Conservation (phyloP, 225 moss, liverwort and hornwort genomes). For the Pseudoscleropodium purum region DNA sequence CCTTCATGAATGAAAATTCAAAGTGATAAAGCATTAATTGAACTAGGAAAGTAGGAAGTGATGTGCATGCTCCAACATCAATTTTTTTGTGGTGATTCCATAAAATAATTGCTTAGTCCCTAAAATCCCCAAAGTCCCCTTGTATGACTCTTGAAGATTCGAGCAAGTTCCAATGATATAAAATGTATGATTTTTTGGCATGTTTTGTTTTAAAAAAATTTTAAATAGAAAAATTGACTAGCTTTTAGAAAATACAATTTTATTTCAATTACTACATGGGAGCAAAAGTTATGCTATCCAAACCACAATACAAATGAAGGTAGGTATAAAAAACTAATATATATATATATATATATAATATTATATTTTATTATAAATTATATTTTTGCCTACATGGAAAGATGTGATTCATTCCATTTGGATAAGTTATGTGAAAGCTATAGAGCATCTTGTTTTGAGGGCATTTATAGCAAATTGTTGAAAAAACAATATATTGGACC, state of each 20-base stretch:
- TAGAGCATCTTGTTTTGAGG: neutral
- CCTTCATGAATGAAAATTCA: fast-evolving
- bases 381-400: neutral
- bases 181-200: neutral
- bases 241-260: neutral
- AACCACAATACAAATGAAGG: fast-evolving
- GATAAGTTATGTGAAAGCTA: neutral
- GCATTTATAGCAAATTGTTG: neutral
- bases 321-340: no score
- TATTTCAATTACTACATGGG: neutral
- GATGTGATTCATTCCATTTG: neutral
- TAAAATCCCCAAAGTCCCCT: neutral
- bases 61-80: no score
- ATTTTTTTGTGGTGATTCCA: neutral
- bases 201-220: no score
- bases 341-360: no score
- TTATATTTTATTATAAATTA: no score
- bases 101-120: neutral
- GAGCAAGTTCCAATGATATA: fast-evolving
- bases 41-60: no score
- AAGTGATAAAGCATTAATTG: no score
- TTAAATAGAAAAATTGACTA: neutral
- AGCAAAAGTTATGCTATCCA: neutral
- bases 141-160: fast-evolving
- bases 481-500: neutral